Conservation (phyloP, 2,329 filamentous ascomycete species). For the Paracorniculantispora psalliotae region DNA sequence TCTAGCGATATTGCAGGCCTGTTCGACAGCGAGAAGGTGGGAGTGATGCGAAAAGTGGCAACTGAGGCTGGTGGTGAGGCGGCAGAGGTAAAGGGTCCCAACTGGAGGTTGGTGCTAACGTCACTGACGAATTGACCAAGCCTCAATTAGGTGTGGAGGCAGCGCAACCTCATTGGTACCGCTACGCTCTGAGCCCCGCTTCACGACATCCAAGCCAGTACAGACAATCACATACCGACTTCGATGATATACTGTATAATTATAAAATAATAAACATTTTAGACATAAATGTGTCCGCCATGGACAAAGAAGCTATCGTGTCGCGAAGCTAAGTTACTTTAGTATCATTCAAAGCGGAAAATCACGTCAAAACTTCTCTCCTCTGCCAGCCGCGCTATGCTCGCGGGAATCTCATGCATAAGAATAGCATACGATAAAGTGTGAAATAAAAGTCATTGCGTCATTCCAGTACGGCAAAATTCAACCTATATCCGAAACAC, state of each 20-base stretch:
- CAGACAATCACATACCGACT: background rate
- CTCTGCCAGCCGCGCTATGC: too few species aligned
- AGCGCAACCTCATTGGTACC: background rate
- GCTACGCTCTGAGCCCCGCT: background rate
- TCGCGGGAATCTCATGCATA: too few species aligned
- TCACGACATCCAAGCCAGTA: background rate
- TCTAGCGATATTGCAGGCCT: background rate
- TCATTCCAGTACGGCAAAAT: conserved; percentile 5
- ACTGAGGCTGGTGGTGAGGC: background rate
- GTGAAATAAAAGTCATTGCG: conserved; percentile 1
- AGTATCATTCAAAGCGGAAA: too few species aligned
- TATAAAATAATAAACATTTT: too few species aligned
- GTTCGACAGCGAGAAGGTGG: background rate
- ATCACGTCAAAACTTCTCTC: too few species aligned
- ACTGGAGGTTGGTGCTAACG: conserved; percentile 5
- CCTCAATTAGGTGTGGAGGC: conserved; percentile 2
- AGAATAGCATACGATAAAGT: too few species aligned
- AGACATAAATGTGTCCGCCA: too few species aligned
- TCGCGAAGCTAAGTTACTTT: too few species aligned
- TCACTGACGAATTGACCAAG: conserved; percentile 5
- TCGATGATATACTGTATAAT: too few species aligned
- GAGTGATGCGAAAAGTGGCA: background rate
- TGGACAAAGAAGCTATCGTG: too few species aligned
- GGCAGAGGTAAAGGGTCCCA: background rate
- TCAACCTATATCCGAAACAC: conserved; percentile 13